These are phyloP conservation scores for Pichia exigua DNA, from an alignment of 805 yeast species.

Conservation along the genomic window DNA sequence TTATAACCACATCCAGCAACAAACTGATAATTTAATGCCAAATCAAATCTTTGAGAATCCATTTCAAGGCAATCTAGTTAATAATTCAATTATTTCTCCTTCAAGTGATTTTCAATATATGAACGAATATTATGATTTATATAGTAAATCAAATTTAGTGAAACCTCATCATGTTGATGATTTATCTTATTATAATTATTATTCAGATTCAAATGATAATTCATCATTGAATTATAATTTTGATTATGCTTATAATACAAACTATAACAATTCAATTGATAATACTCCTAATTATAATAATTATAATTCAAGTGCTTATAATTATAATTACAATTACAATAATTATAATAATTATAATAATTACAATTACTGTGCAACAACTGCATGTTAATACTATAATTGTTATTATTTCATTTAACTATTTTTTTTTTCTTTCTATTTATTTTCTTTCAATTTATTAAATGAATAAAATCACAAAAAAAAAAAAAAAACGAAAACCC, in stretches of 20 bases:
- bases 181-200: neutral
- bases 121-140: conserved; percentile 1
- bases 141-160: neutral
- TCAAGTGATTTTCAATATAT: conserved; percentile 1
- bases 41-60: conserved; percentile 22
- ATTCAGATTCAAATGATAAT: neutral
- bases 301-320: neutral
- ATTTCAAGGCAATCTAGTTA: conserved; percentile 13
- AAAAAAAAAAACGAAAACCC: too few relatives aligned
- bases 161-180: neutral
- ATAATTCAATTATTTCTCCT: conserved; percentile 1
- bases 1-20: neutral
- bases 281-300: neutral
- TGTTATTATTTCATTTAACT: neutral
- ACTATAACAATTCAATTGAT: neutral
- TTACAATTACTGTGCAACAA: conserved; percentile 14
- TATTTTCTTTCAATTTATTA: neutral
- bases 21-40: conserved; percentile 3
- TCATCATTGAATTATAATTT: neutral
- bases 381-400: conserved; percentile 15
- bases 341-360: neutral
- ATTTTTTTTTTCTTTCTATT: neutral
- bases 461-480: neutral
- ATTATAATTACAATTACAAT: neutral
- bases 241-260: neutral